A percentile compares a stretch with the other conserved stretches of the same genome.
Evolutionary conservation across 2,329 filamentous ascomycete species (phyloP).

Genomic region (Colletotrichum liriopes): DNA sequence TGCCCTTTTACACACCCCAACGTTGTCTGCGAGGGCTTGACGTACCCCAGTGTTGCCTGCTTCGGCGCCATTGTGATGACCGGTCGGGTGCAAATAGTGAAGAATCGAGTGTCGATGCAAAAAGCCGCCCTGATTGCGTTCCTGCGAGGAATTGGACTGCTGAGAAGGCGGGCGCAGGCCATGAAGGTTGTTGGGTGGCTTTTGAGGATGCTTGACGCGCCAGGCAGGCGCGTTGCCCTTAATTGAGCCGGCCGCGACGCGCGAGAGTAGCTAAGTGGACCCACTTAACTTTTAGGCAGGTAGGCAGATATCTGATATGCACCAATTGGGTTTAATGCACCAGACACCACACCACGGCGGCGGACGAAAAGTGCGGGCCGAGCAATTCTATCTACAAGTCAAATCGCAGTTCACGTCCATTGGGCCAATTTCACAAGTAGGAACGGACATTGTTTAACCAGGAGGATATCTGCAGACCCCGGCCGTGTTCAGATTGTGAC

Average conservation of each 20-base stretch:
- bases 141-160: slow-evolving; percentile 26
- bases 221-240: slow-evolving; percentile 58
- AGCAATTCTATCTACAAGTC: neutral
- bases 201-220: slow-evolving; percentile 53
- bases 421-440: neutral
- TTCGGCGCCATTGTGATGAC: slow-evolving; percentile 66
- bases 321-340: slow-evolving; percentile 12
- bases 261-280: slow-evolving; percentile 11
- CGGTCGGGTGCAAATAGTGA: slow-evolving; percentile 7
- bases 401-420: neutral
- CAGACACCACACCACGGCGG: neutral
- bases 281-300: slow-evolving; percentile 24
- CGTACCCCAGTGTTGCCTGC: slow-evolving; percentile 92
- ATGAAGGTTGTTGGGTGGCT: slow-evolving; percentile 38
- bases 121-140: slow-evolving; percentile 19
- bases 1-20: slow-evolving; percentile 72
- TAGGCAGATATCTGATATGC: slow-evolving; percentile 10
- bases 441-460: slow-evolving; percentile 20
- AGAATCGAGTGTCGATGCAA: slow-evolving; percentile 10
- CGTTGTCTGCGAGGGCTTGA: slow-evolving; percentile 80
- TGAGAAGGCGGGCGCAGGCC: slow-evolving; percentile 29
- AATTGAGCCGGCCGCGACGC: slow-evolving; percentile 47
- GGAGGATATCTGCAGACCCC: slow-evolving; percentile 42
- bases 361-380: neutral
- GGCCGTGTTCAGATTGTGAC: slow-evolving; percentile 42